Evolutionary conservation across 805 yeast genomes (phyloP), one percentile per base, ranked within the genome.

Genomic region (Wickerhamiella nectarea): DNA sequence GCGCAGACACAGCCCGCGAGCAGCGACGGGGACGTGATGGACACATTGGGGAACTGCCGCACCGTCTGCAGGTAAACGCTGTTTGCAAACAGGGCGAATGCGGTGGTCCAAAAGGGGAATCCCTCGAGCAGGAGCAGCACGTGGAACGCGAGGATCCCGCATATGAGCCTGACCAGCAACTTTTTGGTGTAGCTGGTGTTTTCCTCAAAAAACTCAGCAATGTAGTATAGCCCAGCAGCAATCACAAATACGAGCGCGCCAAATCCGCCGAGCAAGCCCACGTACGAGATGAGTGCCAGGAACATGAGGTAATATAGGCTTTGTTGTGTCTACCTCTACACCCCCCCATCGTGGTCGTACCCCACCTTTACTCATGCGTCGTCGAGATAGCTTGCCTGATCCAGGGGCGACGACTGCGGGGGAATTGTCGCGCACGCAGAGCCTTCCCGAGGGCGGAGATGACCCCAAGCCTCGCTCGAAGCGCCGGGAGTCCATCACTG

Each of bases 191-290:
- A 76, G 50, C 82, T 91, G 0, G 94, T 73, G 59, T 91, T 89
- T 56, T 87, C 96, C 58, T 91, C 98, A 12, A 91, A 94, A 25
- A 86, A 64, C 58, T 91, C 98, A 7, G 94, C 82, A 31, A 89
- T 68, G 55, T 86, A 87, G 66, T 86, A 91, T 26, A 91, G 66
- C 0, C 95, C 97, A 2, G 94, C 82, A 0, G 97, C 96, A 47
- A 81, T 78, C 17, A 84, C 53, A 46, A 56, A 63, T 0, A 81
- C 76, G 42, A 76, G 65, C 45, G 75, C 70, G 1, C 73, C 53
- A 52, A 80, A 79, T 3, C 87, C 91, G 0, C 70, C 55, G 0
- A 74, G 60, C 1, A 74, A 65, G 12, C 91, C 91, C 2, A 69
- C 57, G 44, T 74, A 69, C 1, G 87, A 75, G 1, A 81, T 58